Evolutionary conservation across 164 flowering plant genomes (phyloP), one percentile per base, ranked within the genome.

Genomic region (Nelumbo lutea): DNA sequence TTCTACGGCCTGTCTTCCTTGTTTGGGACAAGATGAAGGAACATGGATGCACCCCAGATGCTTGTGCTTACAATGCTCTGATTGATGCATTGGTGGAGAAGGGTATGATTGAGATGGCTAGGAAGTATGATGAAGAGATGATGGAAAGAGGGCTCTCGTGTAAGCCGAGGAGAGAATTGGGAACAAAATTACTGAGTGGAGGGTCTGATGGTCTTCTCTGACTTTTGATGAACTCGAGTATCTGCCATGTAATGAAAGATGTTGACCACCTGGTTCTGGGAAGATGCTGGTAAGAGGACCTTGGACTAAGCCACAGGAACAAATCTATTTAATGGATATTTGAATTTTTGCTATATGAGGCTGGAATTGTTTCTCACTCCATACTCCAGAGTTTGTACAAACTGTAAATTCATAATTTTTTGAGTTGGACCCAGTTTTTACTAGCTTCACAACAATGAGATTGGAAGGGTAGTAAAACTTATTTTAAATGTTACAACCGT

Each of bases 1-100:
- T 89, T 78, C 96, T 95, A 50, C 75, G 93, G 52, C 91, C 90
- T 0, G 87, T 86, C 68, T 87, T 88, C 62, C n/a, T 78, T 8
- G 76, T 90, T 13, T 95, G 99, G 97, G 75, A 87, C 67, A 88
- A 81, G 80, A 95, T 95, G 97, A 77, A 82, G 76, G 86, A 89
- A 59, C 86, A 77, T 46, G 91, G 96, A 2, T 78, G 79, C 64
- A 86, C 93, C 72, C 99, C 97, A 0, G 82, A 87, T 79, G 92
- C 75, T 63, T 82, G 65, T 81, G 97, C 96, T 3, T 90, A 90
- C 73, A 87, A 87, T 82, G 97, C 94, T 5, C 64, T 95, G 69
- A 90, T 92, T 72, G 97, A 95, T 87, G 96, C 86, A 65, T 68
- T 95, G 78, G 68, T 92, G 75, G 79, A 90, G 68, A 95, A 92